Evolutionary conservation across 2,329 filamentous ascomycete genomes (phyloP).

Genomic region (Colletotrichum tropicicola): DNA sequence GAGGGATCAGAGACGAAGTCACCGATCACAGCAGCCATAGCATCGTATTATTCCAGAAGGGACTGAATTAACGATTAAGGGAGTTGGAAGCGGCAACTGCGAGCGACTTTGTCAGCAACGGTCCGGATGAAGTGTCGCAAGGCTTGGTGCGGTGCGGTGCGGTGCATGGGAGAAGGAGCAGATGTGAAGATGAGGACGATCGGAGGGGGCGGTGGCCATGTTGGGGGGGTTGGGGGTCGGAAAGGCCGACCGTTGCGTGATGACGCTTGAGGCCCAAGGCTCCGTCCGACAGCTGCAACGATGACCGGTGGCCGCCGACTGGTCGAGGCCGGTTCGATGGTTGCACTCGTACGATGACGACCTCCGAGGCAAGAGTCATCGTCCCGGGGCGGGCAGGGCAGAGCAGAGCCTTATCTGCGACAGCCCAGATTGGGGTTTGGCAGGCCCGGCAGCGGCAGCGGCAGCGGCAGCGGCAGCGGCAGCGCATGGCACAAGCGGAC

Average conservation of each 20-base stretch:
- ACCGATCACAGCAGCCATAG: slow-evolving; percentile 72
- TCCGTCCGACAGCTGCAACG: background rate
- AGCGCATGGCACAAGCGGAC: background rate
- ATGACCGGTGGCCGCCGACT: background rate
- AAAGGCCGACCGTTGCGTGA: background rate
- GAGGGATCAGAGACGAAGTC: slow-evolving; percentile 80
- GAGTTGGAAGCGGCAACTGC: slow-evolving; percentile 21
- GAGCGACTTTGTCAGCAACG: background rate
- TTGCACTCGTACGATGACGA: slow-evolving; percentile 1
- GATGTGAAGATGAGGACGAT: background rate
- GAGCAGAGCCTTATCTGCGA: background rate
- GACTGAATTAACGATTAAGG: slow-evolving; percentile 32
- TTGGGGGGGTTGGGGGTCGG: background rate
- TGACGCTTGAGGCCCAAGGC: background rate
- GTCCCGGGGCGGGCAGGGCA: too few relatives aligned
- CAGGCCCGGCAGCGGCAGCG: too few relatives aligned
- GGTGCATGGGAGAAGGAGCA: background rate
- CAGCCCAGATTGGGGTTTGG: background rate
- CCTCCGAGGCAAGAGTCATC: background rate
- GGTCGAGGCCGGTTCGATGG: background rate
- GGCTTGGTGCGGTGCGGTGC: background rate
- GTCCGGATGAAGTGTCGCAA: background rate
- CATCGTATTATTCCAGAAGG: slow-evolving; percentile 43
- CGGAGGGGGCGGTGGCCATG: background rate
- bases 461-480: too few relatives aligned